Base-by-base conservation (phyloP, 2,329 filamentous ascomycete genomes). In the Pyrenophora seminiperda region DNA sequence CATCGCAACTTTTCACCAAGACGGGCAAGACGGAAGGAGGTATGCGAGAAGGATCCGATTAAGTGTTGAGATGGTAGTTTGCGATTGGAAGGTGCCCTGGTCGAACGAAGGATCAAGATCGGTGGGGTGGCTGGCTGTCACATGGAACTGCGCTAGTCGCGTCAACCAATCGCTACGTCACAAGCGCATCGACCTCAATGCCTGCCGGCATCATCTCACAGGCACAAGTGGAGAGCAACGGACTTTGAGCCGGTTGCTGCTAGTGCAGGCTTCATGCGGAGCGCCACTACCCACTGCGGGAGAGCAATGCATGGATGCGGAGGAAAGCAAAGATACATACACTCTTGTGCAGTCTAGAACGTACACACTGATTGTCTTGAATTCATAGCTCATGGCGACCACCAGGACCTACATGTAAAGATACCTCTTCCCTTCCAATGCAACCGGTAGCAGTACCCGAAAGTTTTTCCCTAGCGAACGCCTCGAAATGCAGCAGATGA, bases 401-500 rank as follows among this genome's bases (percentile, higher is more conserved):
- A 33, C 40, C 9, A 10, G 18, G 14, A 22, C 15, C 22, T 29
- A 36, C 10, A 36, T n/a, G 33, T 14, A n/a, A n/a, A n/a, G n/a
- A n/a, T n/a, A n/a, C 18, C 10, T 37, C 32, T 14, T 15, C 13
- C 34, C n/a, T 9, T 17, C 36, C 11, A 24, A 14, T 30, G 41
- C 41, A 20, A 46, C 9, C 7, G 17, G 20, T 13, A 18, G 37
- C 38, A 47, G 15, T 30, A 27, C 33, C 37, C 33, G 5, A 18
- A 18, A 15, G 19, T 36, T 41, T 51, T 41, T 29, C 27, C 38
- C 17, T 32, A 14, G 15, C 24, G 18, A 51, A 51, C 48, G 48
- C 48, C 48, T 31, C 17, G 22, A 51, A 46, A 51, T 51, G 48
- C 48, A 51, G 13, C 19, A 32, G 27, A 30, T 20, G 27, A 27